Percentiles rank a stretch among this genome's conserved stretches.
Conservation (phyloP, 139 green algal genomes). For the Haematococcus sp. region DNA sequence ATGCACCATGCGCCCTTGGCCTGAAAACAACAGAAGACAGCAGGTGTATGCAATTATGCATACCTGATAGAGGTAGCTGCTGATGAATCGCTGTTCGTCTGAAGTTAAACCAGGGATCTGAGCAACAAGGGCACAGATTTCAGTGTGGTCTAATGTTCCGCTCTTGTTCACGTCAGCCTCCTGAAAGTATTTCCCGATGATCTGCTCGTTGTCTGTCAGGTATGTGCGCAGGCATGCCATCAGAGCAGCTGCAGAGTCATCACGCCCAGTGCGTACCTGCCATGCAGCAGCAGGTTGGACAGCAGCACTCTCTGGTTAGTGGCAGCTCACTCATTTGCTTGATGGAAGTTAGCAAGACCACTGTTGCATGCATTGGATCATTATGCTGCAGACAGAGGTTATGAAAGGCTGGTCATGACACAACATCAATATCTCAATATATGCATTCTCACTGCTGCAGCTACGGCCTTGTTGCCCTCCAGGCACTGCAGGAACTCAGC, state of each 20-base stretch:
- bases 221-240: not conserved
- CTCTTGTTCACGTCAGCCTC: conserved; percentile 1
- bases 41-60: not conserved
- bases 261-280: not conserved
- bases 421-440: too few relatives aligned
- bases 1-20: too few relatives aligned
- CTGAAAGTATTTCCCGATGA: not conserved
- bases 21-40: too few relatives aligned
- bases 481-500: not conserved
- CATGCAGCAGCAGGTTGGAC: not conserved
- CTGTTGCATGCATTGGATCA: too few relatives aligned
- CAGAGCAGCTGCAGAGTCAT: conserved; percentile 9
- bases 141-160: not conserved
- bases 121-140: not conserved
- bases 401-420: conserved; percentile 1
- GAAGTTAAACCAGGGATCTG: not conserved
- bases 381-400: too few relatives aligned
- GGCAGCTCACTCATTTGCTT: not conserved
- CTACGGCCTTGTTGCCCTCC: not conserved
- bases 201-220: conserved; percentile 1
- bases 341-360: not conserved
- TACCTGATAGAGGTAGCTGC: conserved; percentile 9
- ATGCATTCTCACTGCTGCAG: not conserved
- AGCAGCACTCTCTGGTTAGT: not conserved
- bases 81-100: conserved; percentile 4